phyloP scores from a whole-genome alignment of 805 yeast species.

The Saturnispora quitensis region DNA sequence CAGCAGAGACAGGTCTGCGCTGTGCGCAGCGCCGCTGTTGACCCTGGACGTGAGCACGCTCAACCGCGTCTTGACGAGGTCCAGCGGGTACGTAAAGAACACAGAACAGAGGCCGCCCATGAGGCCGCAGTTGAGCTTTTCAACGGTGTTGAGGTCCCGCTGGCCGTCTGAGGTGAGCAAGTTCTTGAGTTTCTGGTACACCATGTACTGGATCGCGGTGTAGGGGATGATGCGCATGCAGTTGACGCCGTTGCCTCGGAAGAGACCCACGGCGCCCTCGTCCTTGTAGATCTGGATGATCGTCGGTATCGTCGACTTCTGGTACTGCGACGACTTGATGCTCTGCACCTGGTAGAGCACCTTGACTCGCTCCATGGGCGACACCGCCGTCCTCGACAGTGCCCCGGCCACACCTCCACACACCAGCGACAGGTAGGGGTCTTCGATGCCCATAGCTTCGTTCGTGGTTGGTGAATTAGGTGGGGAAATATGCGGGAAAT shows the following conservation, averaged over 20 bases:
- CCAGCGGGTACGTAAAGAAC: conserved; percentile 82
- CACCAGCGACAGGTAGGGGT: conserved; percentile 52
- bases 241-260: conserved; percentile 85
- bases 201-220: conserved; percentile 87
- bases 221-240: conserved; percentile 89
- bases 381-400: conserved; percentile 79
- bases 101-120: conserved; percentile 77
- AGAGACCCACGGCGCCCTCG: conserved; percentile 86
- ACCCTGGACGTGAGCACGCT: conserved; percentile 75
- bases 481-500: not conserved
- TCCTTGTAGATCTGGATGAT: conserved; percentile 72
- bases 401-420: conserved; percentile 79
- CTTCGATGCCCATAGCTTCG: conserved; percentile 17
- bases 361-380: conserved; percentile 93
- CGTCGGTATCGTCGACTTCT: conserved; percentile 67
- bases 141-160: conserved; percentile 38
- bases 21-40: not conserved
- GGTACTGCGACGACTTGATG: conserved; percentile 22
- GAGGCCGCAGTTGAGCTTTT: conserved; percentile 69
- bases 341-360: conserved; percentile 78
- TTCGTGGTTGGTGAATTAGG: not conserved
- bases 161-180: conserved; percentile 22
- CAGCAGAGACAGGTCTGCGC: not conserved
- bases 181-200: conserved; percentile 57
- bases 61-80: conserved; percentile 80